A percentile compares a stretch with the other conserved stretches of the same genome.
Evolutionary conservation across 257 asterid genomes (phyloP).

Genomic region (Solanum chaucha): DNA sequence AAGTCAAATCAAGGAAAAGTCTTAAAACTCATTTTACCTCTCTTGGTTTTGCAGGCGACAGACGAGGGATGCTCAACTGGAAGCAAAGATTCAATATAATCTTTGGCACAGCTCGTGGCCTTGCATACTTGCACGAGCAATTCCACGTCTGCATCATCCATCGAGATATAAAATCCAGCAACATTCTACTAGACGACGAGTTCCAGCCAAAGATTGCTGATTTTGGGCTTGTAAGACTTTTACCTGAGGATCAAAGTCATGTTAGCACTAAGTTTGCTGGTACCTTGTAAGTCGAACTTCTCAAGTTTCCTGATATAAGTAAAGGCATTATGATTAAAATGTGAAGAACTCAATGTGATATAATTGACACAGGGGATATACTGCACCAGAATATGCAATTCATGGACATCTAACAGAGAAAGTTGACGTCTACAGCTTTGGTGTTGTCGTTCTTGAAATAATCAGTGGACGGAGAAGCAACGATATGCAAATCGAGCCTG

Average conservation of each 20-base stretch:
- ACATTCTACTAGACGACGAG: slow-evolving; percentile 49
- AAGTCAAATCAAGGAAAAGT: not conserved
- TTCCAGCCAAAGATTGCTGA: slow-evolving; percentile 70
- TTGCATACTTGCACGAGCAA: slow-evolving; percentile 70
- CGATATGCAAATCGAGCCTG: slow-evolving; percentile 29
- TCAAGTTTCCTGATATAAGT: not conserved
- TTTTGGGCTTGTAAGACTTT: slow-evolving; percentile 71
- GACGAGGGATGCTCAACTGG: slow-evolving; percentile 57
- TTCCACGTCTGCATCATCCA: slow-evolving; percentile 67
- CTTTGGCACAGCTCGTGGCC: slow-evolving; percentile 66
- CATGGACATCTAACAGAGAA: slow-evolving; percentile 81
- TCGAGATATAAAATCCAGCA: slow-evolving; percentile 71
- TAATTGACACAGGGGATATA: slow-evolving; percentile 50
- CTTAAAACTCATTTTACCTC: not conserved
- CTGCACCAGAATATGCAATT: slow-evolving; percentile 81
- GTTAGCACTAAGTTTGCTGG: slow-evolving; percentile 88
- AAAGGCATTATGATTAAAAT: not conserved
- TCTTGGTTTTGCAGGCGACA: slow-evolving; percentile 36
- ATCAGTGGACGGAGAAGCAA: slow-evolving; percentile 58
- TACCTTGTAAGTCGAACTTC: slow-evolving; percentile 46
- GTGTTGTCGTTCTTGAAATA: slow-evolving; percentile 59
- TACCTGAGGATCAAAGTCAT: slow-evolving; percentile 68
- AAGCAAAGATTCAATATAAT: slow-evolving; percentile 64
- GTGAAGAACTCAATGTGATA: not conserved
- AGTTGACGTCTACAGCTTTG: slow-evolving; percentile 76